Base-by-base conservation (phyloP, 805 yeast species). In the Metschnikowia drakensbergensis region DNA sequence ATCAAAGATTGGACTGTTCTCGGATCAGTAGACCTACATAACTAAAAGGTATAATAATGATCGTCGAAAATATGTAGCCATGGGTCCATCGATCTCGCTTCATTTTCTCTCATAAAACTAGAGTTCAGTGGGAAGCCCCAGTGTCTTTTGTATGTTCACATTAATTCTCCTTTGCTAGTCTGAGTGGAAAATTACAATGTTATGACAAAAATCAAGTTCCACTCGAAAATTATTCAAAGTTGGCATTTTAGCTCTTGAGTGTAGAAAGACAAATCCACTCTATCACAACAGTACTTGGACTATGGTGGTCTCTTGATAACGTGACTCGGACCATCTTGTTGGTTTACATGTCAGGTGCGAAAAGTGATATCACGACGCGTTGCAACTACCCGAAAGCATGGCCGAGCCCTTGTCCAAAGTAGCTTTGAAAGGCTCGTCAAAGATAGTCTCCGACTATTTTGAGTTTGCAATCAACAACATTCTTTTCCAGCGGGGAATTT, bases 401-500 rank as follows among this genome's bases (percentile, higher is more conserved):
- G 49, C 53, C 5, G 58, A 55, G 47, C 34, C 56, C 26, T 50
- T 54, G 33, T 63, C 73, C 29, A 76, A 80, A 57, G 61, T 82
- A 47, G 82, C 89, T 2, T 65, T 87, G 38, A 83, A 83, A 57
- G 97, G 96, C 9, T 86, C 95, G 0, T 82, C 95, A 8, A 81
- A 82, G 53, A 74, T 81, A 0, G 88, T 90, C 0, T 79, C 92
- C 0, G 97, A 89, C 65, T 89, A 87, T 66, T 88, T 91, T 58
- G 86, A 88, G 58, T 88, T 82, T 62, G 80, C 92, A 46, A 83
- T 91, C 46, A 85, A 88, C 61, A 81, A 84, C 42, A 87, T 91
- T 26, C 75, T 92, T 4, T 91, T 85, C 63, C 97, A 92, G 64
- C 71, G 98, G 45, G 96, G 96, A 0, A 83, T 91, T 17, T 91